Percentiles rank a stretch among this genome's conserved stretches.
phyloP scores from a whole-genome alignment of 345 rosid genomes.

The Eucalyptus melliodora region DNA sequence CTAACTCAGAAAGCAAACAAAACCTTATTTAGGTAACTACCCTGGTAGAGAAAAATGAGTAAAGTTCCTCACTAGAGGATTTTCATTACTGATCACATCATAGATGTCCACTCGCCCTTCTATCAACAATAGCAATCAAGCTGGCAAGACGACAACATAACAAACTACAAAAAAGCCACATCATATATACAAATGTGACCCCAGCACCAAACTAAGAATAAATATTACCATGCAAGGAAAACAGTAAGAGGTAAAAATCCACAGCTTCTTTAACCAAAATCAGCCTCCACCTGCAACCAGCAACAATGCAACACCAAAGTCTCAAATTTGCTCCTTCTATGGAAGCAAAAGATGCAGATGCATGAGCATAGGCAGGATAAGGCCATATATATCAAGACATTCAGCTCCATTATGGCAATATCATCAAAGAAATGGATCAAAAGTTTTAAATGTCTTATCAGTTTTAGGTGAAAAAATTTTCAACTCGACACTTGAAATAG shows the following conservation, averaged over 20 bases:
- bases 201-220: not conserved
- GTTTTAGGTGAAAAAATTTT: not conserved
- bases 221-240: not conserved
- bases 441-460: not conserved
- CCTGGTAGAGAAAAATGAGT: not conserved
- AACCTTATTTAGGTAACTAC: not conserved
- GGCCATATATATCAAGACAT: not conserved
- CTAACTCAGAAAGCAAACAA: not conserved
- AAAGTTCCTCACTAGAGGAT: not conserved
- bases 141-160: not conserved
- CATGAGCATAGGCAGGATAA: not conserved
- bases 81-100: not conserved
- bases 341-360: not conserved
- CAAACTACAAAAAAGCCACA: not conserved
- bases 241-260: not conserved
- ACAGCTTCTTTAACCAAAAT: not conserved
- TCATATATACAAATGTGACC: slow-evolving; percentile 12
- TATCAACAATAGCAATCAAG: not conserved
- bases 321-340: not conserved
- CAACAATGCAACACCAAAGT: not conserved
- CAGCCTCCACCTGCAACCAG: slow-evolving; percentile 30
- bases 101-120: not conserved
- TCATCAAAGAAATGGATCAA: not conserved
- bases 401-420: not conserved
- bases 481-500: not conserved